These are phyloP conservation scores for Kluyveromyces sp. DNA, from an alignment of 1,139 yeast species.

Conservation along the genomic window DNA sequence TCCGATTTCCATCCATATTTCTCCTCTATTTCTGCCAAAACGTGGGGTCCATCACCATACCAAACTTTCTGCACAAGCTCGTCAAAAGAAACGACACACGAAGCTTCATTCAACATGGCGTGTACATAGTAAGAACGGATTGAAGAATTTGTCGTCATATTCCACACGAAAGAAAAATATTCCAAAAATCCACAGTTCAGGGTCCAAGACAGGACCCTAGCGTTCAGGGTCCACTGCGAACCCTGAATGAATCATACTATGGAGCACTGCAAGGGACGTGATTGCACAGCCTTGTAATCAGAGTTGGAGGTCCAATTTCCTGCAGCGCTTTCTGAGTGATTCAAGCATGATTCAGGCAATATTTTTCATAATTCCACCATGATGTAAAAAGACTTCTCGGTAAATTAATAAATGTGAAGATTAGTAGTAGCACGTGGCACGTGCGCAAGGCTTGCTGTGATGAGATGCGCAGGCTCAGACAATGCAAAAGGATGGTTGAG, in stretches of 20 bases:
- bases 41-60: background rate
- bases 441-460: background rate
- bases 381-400: no score
- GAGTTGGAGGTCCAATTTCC: background rate
- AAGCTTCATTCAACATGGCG: no score
- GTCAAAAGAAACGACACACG: background rate
- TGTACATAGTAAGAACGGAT: no score
- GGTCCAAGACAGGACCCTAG: background rate
- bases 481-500: no score
- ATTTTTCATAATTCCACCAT: no score
- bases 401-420: no score
- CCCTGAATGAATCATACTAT: background rate
- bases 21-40: background rate
- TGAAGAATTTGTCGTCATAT: no score
- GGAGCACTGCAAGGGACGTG: background rate
- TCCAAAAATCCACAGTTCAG: background rate
- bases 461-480: no score
- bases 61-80: background rate
- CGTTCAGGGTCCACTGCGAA: background rate
- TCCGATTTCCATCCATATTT: background rate
- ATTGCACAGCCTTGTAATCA: background rate
- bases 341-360: background rate
- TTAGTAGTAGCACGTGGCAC: background rate
- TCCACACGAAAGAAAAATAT: no score
- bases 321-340: background rate